phyloP scores from a whole-genome alignment of 2,329 filamentous ascomycete species.

The Cercospora sesami region DNA sequence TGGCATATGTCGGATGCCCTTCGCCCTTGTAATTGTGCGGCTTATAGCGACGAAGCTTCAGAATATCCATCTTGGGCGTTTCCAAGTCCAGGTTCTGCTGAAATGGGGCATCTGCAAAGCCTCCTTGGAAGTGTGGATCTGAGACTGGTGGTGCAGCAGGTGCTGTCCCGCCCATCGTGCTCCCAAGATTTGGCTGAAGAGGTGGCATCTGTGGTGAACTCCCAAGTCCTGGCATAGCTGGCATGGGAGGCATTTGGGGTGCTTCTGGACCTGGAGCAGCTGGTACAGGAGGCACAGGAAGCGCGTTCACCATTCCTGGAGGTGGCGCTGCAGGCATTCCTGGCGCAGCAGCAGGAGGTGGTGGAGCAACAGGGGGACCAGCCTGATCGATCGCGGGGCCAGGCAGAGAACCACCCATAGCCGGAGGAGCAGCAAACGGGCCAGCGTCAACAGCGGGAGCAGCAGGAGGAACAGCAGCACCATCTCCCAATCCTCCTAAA shows the following conservation, averaged over 20 bases:
- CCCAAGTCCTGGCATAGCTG: conserved; percentile 6
- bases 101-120: not conserved
- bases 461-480: not conserved
- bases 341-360: not conserved
- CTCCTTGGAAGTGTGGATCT: conserved; percentile 5
- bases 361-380: not conserved
- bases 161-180: not conserved
- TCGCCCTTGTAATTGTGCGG: conserved; percentile 27
- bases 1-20: conserved; percentile 23
- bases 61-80: conserved; percentile 17
- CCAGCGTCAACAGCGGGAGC: not conserved
- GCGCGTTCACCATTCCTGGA: not conserved
- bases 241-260: not conserved
- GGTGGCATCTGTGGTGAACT: conserved; percentile 3
- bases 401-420: not conserved
- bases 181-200: conserved; percentile 2
- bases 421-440: not conserved
- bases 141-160: not conserved
- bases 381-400: not conserved
- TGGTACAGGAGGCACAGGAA: not conserved
- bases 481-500: not conserved
- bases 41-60: conserved; percentile 18
- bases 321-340: not conserved
- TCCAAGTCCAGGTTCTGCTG: conserved; percentile 13
- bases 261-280: not conserved